phyloP scores from a whole-genome alignment of 2,329 filamentous ascomycete species.

The Colletotrichum orbiculare region DNA sequence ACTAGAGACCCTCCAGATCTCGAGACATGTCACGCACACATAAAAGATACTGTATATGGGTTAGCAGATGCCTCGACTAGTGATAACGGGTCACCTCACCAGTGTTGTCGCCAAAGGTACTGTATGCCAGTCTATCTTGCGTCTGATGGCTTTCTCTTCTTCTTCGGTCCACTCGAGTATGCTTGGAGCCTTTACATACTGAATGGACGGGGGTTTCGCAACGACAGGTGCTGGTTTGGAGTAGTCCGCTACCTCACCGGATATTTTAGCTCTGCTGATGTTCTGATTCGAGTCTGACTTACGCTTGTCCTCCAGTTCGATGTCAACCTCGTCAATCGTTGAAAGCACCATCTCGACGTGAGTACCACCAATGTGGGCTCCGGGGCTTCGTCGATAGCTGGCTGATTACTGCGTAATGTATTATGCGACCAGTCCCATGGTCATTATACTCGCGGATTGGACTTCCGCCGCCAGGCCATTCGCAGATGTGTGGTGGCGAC shows the following conservation, averaged over 20 bases:
- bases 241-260: neutral
- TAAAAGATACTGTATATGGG: no score
- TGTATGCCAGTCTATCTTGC: slow-evolving; percentile 63
- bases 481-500: no score
- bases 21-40: no score
- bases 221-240: neutral
- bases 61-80: no score
- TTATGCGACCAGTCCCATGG: no score
- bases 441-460: no score
- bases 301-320: slow-evolving; percentile 10
- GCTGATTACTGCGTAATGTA: no score
- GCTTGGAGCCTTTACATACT: neutral
- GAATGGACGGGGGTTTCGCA: slow-evolving; percentile 1
- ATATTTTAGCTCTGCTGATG: neutral
- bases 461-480: no score
- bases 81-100: no score
- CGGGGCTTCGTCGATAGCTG: no score
- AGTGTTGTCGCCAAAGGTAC: slow-evolving; percentile 64
- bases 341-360: slow-evolving; percentile 6
- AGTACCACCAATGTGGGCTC: no score
- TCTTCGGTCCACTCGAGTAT: slow-evolving; percentile 56
- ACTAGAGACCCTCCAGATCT: neutral
- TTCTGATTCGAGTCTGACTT: neutral
- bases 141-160: slow-evolving; percentile 60
- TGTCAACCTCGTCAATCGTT: slow-evolving; percentile 2